A percentile compares a stretch with the other conserved stretches of the same genome.
These are phyloP conservation scores for Immersiporthe knoxdaviesiana DNA, from an alignment of 2,329 filamentous ascomycete genomes.

Conservation along the genomic window DNA sequence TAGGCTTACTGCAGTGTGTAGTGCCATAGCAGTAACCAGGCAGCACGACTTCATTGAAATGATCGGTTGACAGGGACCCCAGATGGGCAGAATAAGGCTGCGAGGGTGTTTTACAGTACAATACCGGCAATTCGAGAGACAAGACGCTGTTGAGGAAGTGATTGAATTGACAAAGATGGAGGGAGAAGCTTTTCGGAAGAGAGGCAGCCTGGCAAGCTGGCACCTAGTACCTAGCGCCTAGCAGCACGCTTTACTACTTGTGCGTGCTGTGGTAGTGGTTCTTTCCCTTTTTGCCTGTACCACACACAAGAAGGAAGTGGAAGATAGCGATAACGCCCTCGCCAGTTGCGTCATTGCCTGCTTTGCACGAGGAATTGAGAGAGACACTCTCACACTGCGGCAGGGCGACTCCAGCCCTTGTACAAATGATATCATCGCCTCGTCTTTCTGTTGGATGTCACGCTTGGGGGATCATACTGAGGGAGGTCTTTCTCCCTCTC, in stretches of 20 bases:
- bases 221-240: too few species aligned
- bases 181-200: not conserved
- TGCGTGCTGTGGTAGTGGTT: not conserved
- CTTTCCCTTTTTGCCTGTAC: not conserved
- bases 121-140: not conserved
- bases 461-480: not conserved
- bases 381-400: not conserved
- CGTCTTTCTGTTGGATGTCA: not conserved
- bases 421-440: conserved; percentile 28
- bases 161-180: not conserved
- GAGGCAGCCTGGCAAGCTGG: not conserved
- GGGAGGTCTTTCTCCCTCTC: not conserved
- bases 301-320: not conserved
- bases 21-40: not conserved
- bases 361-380: not conserved
- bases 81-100: not conserved
- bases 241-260: too few species aligned
- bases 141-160: not conserved
- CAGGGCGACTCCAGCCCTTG: conserved; percentile 1
- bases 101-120: not conserved
- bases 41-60: not conserved
- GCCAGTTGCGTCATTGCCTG: conserved; percentile 26
- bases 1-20: not conserved
- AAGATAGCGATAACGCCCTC: not conserved
- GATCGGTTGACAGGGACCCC: not conserved